Percentiles rank a stretch among this genome's conserved stretches.
phyloP scores from a whole-genome alignment of 2,329 filamentous ascomycete species.

The Dothidotthia symphoricarpi region DNA sequence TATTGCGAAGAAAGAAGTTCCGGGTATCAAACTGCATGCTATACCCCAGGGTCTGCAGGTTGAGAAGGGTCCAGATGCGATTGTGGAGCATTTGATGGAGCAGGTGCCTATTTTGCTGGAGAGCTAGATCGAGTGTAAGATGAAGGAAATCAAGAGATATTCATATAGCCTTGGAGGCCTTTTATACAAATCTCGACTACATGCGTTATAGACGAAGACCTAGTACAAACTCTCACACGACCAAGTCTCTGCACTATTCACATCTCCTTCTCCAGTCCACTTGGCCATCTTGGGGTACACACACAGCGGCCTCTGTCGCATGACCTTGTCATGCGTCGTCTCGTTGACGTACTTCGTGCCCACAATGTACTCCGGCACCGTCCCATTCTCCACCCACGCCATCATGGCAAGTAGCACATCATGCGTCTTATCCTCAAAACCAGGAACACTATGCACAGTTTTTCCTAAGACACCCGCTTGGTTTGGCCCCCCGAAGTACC shows the following conservation, averaged over 20 bases:
- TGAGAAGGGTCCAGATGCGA: constrained; percentile 53
- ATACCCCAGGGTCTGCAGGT: constrained; percentile 57
- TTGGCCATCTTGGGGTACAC: constrained; percentile 35
- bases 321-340: constrained; percentile 16
- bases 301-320: constrained; percentile 35
- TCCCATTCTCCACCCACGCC: constrained; percentile 45
- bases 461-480: constrained; percentile 7
- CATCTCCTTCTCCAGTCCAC: constrained; percentile 31
- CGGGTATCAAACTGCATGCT: constrained; percentile 53
- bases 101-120: constrained; percentile 39
- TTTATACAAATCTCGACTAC: too few relatives aligned
- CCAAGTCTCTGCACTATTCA: constrained; percentile 27
- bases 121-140: too few relatives aligned
- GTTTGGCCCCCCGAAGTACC: constrained; percentile 46
- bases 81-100: constrained; percentile 54
- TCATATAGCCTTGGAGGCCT: too few relatives aligned
- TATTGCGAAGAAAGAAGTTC: constrained; percentile 48
- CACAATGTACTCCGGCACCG: constrained; percentile 42
- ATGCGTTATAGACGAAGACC: too few relatives aligned
- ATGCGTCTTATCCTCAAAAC: constrained; percentile 38
- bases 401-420: constrained; percentile 50
- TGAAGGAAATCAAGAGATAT: too few relatives aligned
- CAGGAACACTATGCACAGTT: constrained; percentile 25
- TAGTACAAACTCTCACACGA: constrained; percentile 26
- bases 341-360: constrained; percentile 33